These are phyloP conservation scores for Trichosanthes cucumerina DNA, from an alignment of 306 rosid genomes.

Conservation along the genomic window DNA sequence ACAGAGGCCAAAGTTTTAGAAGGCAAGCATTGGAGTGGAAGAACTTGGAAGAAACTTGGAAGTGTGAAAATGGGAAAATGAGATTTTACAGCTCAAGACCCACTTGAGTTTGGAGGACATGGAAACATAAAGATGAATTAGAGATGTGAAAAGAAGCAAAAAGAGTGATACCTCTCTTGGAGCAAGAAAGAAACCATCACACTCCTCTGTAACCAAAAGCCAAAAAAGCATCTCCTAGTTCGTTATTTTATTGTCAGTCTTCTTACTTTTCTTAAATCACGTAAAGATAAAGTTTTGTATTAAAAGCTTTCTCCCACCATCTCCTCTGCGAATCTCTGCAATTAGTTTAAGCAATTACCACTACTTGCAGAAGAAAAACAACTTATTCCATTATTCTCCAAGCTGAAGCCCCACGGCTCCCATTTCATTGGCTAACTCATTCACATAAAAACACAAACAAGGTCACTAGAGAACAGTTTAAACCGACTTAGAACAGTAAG, in stretches of 20 bases:
- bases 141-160: constrained; percentile 38
- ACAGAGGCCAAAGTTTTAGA: not conserved
- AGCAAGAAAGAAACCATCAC: constrained; percentile 34
- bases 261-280: constrained; percentile 44
- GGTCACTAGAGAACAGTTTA: not conserved
- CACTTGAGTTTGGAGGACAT: constrained; percentile 39
- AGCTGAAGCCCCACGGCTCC: not conserved
- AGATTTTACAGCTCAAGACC: constrained; percentile 30
- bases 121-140: constrained; percentile 50
- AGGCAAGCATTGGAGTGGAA: constrained; percentile 3
- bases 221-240: constrained; percentile 36
- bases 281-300: constrained; percentile 56
- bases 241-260: constrained; percentile 22
- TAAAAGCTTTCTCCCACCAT: constrained; percentile 40
- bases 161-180: constrained; percentile 29
- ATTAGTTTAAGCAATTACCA: not conserved
- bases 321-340: constrained; percentile 40
- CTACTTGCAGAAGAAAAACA: constrained; percentile 5
- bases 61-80: constrained; percentile 22
- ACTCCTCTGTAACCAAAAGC: constrained; percentile 18
- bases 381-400: constrained; percentile 6
- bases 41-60: constrained; percentile 10
- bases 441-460: not conserved
- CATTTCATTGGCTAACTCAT: not conserved
- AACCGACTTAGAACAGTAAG: not conserved